Conservation (phyloP, 805 yeast species). For the Saccharomyces kudriavzevii region DNA sequence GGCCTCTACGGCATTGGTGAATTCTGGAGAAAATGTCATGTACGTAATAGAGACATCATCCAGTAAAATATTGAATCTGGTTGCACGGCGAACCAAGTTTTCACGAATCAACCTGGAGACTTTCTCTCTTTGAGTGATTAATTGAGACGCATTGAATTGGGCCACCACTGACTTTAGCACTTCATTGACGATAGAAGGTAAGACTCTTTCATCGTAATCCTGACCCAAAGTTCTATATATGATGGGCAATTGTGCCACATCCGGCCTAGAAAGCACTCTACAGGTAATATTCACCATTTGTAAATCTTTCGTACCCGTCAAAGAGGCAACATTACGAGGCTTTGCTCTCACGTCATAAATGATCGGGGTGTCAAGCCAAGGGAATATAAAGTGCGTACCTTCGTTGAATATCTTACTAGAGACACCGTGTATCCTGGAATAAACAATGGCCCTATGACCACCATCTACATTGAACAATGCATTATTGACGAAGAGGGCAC, state of each 20-base stretch:
- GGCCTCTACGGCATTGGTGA: conserved; percentile 95
- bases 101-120: conserved; percentile 89
- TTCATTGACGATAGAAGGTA: conserved; percentile 97
- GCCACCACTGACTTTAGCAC: conserved; percentile 95
- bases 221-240: conserved; percentile 88
- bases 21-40: conserved; percentile 97
- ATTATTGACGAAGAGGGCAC: conserved; percentile 44
- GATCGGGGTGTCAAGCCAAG: conserved; percentile 91
- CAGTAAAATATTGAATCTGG: conserved; percentile 73
- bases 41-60: conserved; percentile 95
- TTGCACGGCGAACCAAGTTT: conserved; percentile 82
- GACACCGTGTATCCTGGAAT: conserved; percentile 81
- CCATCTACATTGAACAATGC: conserved; percentile 87
- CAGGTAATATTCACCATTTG: conserved; percentile 99
- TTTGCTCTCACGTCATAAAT: conserved; percentile 93
- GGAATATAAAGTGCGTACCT: conserved; percentile 91
- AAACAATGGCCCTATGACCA: conserved; percentile 95
- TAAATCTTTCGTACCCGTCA: conserved; percentile 95
- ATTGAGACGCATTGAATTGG: conserved; percentile 95
- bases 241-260: conserved; percentile 64
- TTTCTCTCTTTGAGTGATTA: conserved; percentile 97
- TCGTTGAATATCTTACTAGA: conserved; percentile 76
- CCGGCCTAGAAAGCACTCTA: conserved; percentile 89
- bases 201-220: conserved; percentile 93
- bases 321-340: conserved; percentile 90